A percentile compares a stretch with the other conserved stretches of the same genome.
These are phyloP conservation scores for Aspergillus fischeri DNA, from an alignment of 2,329 filamentous ascomycete genomes.

Conservation along the genomic window DNA sequence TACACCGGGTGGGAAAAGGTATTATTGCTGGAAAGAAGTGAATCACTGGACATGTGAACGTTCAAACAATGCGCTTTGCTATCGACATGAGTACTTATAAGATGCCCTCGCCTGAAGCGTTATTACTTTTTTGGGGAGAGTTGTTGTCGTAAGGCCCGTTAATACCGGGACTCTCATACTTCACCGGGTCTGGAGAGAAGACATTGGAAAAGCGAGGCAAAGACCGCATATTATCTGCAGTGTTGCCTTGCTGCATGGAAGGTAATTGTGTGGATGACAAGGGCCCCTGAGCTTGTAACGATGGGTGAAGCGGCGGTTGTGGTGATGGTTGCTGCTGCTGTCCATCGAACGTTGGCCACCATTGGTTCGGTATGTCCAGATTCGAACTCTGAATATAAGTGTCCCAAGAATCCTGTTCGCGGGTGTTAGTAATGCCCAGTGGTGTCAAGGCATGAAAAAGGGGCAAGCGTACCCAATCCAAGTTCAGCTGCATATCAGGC, in stretches of 20 bases:
- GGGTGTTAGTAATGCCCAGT: slow-evolving; percentile 14
- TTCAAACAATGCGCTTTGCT: background rate
- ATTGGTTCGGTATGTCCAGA: slow-evolving; percentile 38
- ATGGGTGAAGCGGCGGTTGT: slow-evolving; percentile 9
- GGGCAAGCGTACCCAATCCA: slow-evolving; percentile 57
- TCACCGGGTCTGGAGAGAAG: slow-evolving; percentile 7
- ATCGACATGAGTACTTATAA: background rate
- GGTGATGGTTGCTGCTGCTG: slow-evolving; percentile 22
- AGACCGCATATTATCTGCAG: slow-evolving; percentile 12
- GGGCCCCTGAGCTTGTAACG: slow-evolving; percentile 13
- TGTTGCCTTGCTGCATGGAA: slow-evolving; percentile 13
- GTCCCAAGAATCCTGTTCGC: slow-evolving; percentile 61
- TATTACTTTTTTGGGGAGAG: background rate
- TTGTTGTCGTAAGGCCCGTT: background rate
- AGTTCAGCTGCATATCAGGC: slow-evolving; percentile 53
- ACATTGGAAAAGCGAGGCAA: slow-evolving; percentile 12
- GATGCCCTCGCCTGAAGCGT: background rate
- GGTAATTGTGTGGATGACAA: slow-evolving; percentile 19
- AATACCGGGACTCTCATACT: background rate
- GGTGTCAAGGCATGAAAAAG: background rate
- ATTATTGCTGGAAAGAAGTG: background rate
- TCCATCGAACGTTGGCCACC: slow-evolving; percentile 36
- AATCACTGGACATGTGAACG: background rate
- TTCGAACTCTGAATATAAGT: slow-evolving; percentile 61
- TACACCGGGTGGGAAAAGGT: background rate